Evolutionary conservation across 148 eudicot species (phyloP).

Genomic region (Vaccinium vitisidaea): DNA sequence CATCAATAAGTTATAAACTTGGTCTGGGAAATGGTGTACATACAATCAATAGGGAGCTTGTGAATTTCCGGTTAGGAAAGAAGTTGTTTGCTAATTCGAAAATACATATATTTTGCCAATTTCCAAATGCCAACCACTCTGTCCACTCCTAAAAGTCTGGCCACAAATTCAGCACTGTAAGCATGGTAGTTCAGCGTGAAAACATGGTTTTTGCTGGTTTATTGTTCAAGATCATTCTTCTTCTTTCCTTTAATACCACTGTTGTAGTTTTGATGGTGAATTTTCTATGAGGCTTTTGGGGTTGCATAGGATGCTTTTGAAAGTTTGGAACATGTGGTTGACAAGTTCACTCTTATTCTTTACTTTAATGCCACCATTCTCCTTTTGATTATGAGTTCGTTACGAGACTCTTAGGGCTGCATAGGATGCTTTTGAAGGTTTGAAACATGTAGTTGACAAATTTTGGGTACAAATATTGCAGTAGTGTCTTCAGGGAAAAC

Average conservation of each 20-base stretch:
- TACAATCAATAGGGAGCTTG: neutral
- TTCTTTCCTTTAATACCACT: neutral
- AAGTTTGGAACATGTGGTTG: neutral
- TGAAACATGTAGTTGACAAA: neutral
- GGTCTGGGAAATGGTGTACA: neutral
- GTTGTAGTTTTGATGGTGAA: neutral
- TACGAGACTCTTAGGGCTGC: neutral
- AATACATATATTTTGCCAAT: neutral
- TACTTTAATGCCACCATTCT: neutral
- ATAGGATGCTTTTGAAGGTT: neutral
- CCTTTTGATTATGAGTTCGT: neutral
- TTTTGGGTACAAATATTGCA: slow-evolving; percentile 3
- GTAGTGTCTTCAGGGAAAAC: neutral
- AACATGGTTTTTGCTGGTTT: neutral
- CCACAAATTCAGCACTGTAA: neutral
- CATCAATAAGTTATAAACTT: neutral
- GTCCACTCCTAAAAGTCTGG: neutral
- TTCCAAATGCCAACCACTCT: neutral
- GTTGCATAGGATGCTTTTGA: neutral
- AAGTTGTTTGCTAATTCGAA: neutral
- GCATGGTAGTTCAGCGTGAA: neutral
- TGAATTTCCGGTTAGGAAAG: neutral
- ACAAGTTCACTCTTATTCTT: neutral
- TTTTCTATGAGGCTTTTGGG: neutral
- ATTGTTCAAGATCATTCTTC: neutral